Evolutionary conservation across 805 yeast species (phyloP), one percentile per base, ranked within the genome.

Genomic region (Starmerella vaccinii): DNA sequence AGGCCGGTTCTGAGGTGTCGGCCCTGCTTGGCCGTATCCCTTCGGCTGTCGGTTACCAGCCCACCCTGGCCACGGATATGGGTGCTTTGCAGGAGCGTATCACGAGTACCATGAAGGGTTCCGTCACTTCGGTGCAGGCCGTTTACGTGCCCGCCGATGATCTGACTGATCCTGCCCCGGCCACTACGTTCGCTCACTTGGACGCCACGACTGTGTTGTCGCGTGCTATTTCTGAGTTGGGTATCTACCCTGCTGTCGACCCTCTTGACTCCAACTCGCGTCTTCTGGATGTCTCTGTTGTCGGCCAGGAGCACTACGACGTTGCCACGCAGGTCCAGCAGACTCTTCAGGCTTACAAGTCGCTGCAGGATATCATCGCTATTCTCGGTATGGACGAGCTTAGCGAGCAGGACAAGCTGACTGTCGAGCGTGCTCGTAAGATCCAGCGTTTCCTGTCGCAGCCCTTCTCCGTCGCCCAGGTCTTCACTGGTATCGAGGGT

Each of bases 211-310:
- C 98, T 69, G 98, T 92, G 75, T 85, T 92, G 81, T 89, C 97
- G 66, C 88, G 98, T 82, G 89, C 95, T 81, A 92, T 92, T 71
- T 92, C 98, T 57, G 98, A 92, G 80, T 81, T 92, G 75, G 97
- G 97, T 89, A 92, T 92, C 74, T 92, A 92, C 88, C 98, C 98
- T 72, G 98, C 98, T 71, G 98, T 92, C 80, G 98, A 92, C 77
- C 98, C 98, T 70, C 84, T 92, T 74, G 98, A 90, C 78, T 92
- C 98, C 70, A 90, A 84, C 77, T 92, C 97, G 57, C 88, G 98
- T 82, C 84, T 92, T 72, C 83, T 92, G 71, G 98, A 92, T 73
- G 95, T 82, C 68, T 68, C 95, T 60, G 92, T 92, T 69, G 96
- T 92, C 66, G 98, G 98, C 75, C 84, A 87, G 76, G 98, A 92